Base-by-base conservation (phyloP, 129 eudicot genomes). In the Deinandra increscens region DNA sequence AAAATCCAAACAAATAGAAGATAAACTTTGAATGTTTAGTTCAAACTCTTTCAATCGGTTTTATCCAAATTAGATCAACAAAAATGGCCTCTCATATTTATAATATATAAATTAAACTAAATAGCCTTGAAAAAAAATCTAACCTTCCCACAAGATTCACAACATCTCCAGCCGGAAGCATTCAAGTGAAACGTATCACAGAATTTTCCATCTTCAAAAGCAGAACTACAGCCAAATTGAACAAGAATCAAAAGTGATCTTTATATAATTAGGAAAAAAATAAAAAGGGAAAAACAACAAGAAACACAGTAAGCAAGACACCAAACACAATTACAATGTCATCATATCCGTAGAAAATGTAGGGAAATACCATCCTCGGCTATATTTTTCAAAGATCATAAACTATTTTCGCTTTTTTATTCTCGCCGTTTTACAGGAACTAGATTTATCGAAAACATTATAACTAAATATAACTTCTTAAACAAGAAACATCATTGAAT, bases 141-240 rank as follows among this genome's bases (percentile, higher is more conserved):
- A 70, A 90, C 97, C 97, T 90, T 86, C 66, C 90, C 90, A 71
- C 97, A 90, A 58, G 91, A 80, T 61, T 90, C 95, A 48, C 97
- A 86, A 65, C 82, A 78, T 74, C 97, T 86, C 97, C 95, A 90
- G 45, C 97, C 95, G 64, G 94, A 78, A 70, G 86, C 79, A 82
- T 82, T 84, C 72, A 75, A 23, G 81, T 90, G 95, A 79, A 84
- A 90, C 9, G 88, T 79, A 65, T 90, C 94, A 44, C 97, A 90
- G 78, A 90, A 90, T 38, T 77, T 86, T 34, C 88, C 97, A 20
- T 90, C 97, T 73, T 84, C 88, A 77, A 62, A 90, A 31, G 71
- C 88, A 76, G 87, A 84, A 65, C 97, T 90, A 60, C 64, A 71
- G 31, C 22, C 72, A 70, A 83, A 13, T 15, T 43, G 71, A 50